Percentiles rank a stretch among this genome's conserved stretches.
Evolutionary conservation across 148 eudicot genomes (phyloP).

Genomic region (Hydrangea macrophylla): DNA sequence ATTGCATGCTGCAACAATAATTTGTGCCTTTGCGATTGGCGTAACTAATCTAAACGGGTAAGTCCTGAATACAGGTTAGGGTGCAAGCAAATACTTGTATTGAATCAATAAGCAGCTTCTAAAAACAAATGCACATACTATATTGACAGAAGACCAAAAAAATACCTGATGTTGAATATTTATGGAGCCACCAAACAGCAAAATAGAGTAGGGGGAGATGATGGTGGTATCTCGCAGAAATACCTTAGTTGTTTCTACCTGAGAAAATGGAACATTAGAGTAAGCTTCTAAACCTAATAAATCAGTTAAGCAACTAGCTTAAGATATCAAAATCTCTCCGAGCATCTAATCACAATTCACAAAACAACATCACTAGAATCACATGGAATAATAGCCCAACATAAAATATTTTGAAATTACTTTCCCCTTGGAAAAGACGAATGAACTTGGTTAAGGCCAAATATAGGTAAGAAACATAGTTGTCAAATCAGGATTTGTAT

Average conservation of each 20-base stretch:
- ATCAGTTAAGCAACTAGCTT: not conserved
- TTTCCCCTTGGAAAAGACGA: too few species aligned
- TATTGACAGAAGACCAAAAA: slow-evolving; percentile 1
- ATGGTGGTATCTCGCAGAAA: slow-evolving; percentile 90
- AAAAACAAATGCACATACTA: not conserved
- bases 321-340: not conserved
- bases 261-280: slow-evolving; percentile 14
- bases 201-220: slow-evolving; percentile 86
- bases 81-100: not conserved
- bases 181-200: slow-evolving; percentile 90
- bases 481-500: too few species aligned
- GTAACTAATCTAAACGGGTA: not conserved
- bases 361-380: too few species aligned
- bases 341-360: too few species aligned
- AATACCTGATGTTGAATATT: slow-evolving; percentile 91
- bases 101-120: not conserved
- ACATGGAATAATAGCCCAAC: too few species aligned
- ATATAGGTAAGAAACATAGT: too few species aligned
- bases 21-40: slow-evolving; percentile 3
- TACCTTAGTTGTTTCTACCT: slow-evolving; percentile 89
- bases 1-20: not conserved
- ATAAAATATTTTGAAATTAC: too few species aligned
- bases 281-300: slow-evolving; percentile 1
- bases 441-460: too few species aligned
- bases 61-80: not conserved